phyloP scores from a whole-genome alignment of 2,329 filamentous ascomycete genomes.

The Drechslera avenae region DNA sequence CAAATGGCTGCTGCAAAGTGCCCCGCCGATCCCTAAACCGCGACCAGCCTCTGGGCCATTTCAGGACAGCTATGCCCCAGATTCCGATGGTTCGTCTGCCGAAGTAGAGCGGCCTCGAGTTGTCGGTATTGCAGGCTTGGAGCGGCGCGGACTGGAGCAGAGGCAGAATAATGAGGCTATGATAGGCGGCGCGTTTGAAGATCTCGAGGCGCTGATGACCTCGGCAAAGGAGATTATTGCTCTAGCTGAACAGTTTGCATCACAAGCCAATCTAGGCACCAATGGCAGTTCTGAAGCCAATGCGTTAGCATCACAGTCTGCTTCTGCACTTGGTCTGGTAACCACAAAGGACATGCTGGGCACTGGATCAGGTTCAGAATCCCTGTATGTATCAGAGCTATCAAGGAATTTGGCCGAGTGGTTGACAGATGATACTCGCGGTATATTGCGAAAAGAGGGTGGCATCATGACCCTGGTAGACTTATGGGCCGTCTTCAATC shows the following conservation, averaged over 20 bases:
- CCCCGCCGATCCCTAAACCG: conserved; percentile 80
- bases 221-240: conserved; percentile 96
- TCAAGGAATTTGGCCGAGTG: conserved; percentile 48
- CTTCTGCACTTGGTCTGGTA: conserved; percentile 82
- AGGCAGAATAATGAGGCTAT: conserved; percentile 92
- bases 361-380: conserved; percentile 74
- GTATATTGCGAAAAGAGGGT: conserved; percentile 44
- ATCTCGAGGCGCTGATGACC: conserved; percentile 94
- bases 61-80: conserved; percentile 34
- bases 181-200: conserved; percentile 93
- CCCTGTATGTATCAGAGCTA: conserved; percentile 77
- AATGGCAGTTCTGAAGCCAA: conserved; percentile 69
- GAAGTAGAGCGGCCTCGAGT: conserved; percentile 57
- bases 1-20: conserved; percentile 92
- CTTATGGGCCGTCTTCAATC: conserved; percentile 74
- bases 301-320: conserved; percentile 78
- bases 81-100: conserved; percentile 22
- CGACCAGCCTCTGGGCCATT: conserved; percentile 46
- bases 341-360: conserved; percentile 94
- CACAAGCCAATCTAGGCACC: conserved; percentile 65
- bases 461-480: conserved; percentile 50
- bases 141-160: conserved; percentile 80
- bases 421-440: conserved; percentile 47
- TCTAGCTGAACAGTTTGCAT: conserved; percentile 84
- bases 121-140: conserved; percentile 89